Base-by-base conservation (phyloP, 1,284 basidiomycete species). In the Cryptococcus deneoformans region DNA sequence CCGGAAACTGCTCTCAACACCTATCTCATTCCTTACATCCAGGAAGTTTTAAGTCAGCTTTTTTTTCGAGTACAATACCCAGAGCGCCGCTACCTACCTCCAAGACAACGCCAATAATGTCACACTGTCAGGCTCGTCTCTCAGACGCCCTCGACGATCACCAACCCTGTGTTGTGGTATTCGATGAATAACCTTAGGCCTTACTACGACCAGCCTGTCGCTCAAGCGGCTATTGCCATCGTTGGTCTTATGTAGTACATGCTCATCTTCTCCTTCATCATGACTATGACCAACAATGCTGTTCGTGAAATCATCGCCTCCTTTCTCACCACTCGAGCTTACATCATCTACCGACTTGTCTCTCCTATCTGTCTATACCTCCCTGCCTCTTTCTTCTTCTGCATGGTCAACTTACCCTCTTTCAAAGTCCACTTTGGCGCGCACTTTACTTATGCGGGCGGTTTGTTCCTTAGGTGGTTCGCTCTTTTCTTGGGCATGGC, bases 391-490 rank as follows among this genome's bases (percentile, higher is more conserved):
- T 83, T 87, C 67, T 67, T 82, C 69, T 89, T 87, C 70, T 80
- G 85, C 5, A 79, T 89, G 58, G 67, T 90, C 60, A 68, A 65
- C 63, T 71, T 85, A 9, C 86, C 86, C 1, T 20, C 20, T 20
- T 90, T 89, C 78, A 44, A 88, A 83, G 80, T 81, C 53, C 59
- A 72, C 58, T 73, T 74, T 50, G 68, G 54, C 40, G 74, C 73
- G 11, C 76, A 77, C 52, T 81, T 68, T 64, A 77, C 75, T 0
- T 71, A 78, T 46, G 71, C 76, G 36, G 80, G 75, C 0, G 88
- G 87, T 0, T 89, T 89, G 73, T 77, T 89, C 61, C 76, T 29
- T 29, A 88, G 87, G 77, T 89, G 87, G 85, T 86, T 87, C 83
- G 75, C 87, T 60, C 83, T 84, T 56, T 89, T 81, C 81, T 62